Percentiles rank a stretch among this genome's conserved stretches.
Conservation (phyloP, 768 basidiomycete species). For the Tulasnella sp. region DNA sequence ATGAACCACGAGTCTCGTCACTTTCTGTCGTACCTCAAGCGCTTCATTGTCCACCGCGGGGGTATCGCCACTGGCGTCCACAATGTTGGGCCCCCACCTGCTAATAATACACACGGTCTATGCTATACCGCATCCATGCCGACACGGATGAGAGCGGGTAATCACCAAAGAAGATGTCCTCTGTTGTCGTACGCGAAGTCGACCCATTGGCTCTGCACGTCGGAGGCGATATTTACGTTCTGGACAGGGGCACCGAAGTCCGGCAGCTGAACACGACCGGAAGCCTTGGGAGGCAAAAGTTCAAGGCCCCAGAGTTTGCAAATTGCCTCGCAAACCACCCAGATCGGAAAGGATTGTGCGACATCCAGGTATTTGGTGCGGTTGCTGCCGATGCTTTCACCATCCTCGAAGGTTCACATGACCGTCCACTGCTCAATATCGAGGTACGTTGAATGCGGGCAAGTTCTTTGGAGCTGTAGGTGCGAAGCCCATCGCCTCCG, state of each 20-base stretch:
- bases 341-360: conserved; percentile 24
- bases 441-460: conserved; percentile 37
- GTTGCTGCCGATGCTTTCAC: not conserved
- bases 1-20: conserved; percentile 44
- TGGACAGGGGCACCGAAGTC: conserved; percentile 43
- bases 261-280: conserved; percentile 46
- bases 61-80: conserved; percentile 41
- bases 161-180: conserved; percentile 20
- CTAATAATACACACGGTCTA: conserved; percentile 19
- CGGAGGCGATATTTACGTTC: conserved; percentile 44
- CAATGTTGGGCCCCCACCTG: conserved; percentile 35
- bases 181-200: conserved; percentile 25
- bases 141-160: conserved; percentile 18
- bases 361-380: conserved; percentile 39
- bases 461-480: conserved; percentile 40
- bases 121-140: conserved; percentile 7
- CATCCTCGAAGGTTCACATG: not conserved
- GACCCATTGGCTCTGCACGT: conserved; percentile 30
- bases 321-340: conserved; percentile 7
- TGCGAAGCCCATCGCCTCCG: conserved; percentile 21
- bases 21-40: conserved; percentile 41
- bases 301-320: conserved; percentile 24
- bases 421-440: conserved; percentile 29
- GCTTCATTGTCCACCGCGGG: conserved; percentile 35
- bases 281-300: conserved; percentile 44